These are phyloP conservation scores for Bipolaris victoriae DNA, from an alignment of 2,329 filamentous ascomycete genomes.

Conservation along the genomic window DNA sequence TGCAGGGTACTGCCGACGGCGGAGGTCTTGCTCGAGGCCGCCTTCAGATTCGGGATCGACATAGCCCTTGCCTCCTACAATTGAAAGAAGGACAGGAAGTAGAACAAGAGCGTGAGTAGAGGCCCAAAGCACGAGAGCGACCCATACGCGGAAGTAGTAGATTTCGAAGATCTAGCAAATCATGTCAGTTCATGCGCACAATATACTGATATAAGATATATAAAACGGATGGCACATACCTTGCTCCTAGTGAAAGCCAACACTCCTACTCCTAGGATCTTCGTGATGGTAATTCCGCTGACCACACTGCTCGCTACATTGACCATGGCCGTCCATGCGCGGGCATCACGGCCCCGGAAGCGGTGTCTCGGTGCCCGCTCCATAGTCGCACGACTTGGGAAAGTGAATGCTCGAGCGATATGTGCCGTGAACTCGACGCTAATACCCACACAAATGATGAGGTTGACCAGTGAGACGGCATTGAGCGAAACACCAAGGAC, in stretches of 20 bases:
- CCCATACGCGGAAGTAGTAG: constrained; percentile 98
- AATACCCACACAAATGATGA: constrained; percentile 97
- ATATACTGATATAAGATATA: too few relatives aligned
- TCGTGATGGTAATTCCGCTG: constrained; percentile 94
- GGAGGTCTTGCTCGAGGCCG: constrained; percentile 86
- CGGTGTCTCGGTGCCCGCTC: constrained; percentile 74
- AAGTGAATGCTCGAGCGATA: constrained; percentile 94
- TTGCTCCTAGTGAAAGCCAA: constrained; percentile 94
- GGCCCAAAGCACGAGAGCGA: constrained; percentile 87
- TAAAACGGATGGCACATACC: constrained; percentile 25
- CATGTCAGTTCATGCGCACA: not conserved
- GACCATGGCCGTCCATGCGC: constrained; percentile 90
- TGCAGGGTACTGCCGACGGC: constrained; percentile 77
- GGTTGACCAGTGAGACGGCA: constrained; percentile 91
- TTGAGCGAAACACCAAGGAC: constrained; percentile 88
- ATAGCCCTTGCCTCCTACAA: constrained; percentile 84
- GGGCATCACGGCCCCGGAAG: constrained; percentile 81
- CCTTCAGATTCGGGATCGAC: constrained; percentile 86
- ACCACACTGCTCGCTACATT: constrained; percentile 96
- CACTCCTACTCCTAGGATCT: constrained; percentile 88
- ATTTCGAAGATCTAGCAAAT: constrained; percentile 82
- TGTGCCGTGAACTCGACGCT: constrained; percentile 97
- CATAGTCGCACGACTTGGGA: constrained; percentile 82
- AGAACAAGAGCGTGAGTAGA: constrained; percentile 89
- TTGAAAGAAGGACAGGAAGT: constrained; percentile 84